Evolutionary conservation across 441 rosid genomes (phyloP).

Genomic region (Bocquillonia castaneifolia): DNA sequence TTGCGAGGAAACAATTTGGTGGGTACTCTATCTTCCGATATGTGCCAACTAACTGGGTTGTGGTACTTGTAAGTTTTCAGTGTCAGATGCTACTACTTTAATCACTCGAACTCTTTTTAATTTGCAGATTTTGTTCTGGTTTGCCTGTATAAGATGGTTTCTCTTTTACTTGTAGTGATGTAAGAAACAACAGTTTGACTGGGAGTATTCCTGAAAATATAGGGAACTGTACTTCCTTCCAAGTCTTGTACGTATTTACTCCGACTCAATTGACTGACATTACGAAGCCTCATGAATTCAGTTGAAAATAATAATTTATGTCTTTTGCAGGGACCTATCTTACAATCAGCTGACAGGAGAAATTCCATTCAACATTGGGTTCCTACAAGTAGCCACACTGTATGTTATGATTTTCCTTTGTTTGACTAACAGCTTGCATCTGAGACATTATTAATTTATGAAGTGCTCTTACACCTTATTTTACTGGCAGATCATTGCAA

Average conservation of each 20-base stretch:
- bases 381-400: conserved; percentile 95
- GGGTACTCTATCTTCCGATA: conserved; percentile 72
- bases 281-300: background rate
- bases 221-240: conserved; percentile 96
- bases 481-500: conserved; percentile 70
- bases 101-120: background rate
- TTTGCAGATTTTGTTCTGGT: background rate
- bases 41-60: conserved; percentile 85
- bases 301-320: background rate
- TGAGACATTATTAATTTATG: background rate
- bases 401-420: conserved; percentile 29
- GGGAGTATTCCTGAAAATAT: conserved; percentile 78
- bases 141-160: conserved; percentile 11
- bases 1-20: conserved; percentile 82
- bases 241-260: conserved; percentile 74
- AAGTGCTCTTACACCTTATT: conserved; percentile 12
- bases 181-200: conserved; percentile 83
- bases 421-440: conserved; percentile 1
- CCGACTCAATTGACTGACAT: conserved; percentile 11
- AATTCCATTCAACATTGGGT: conserved; percentile 93
- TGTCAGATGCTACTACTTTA: background rate
- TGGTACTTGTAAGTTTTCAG: conserved; percentile 88
- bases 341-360: conserved; percentile 79
- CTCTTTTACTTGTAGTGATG: conserved; percentile 49
- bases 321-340: conserved; percentile 73